phyloP scores from a whole-genome alignment of 78 protist genomes.

The Isochrysis galbana region DNA sequence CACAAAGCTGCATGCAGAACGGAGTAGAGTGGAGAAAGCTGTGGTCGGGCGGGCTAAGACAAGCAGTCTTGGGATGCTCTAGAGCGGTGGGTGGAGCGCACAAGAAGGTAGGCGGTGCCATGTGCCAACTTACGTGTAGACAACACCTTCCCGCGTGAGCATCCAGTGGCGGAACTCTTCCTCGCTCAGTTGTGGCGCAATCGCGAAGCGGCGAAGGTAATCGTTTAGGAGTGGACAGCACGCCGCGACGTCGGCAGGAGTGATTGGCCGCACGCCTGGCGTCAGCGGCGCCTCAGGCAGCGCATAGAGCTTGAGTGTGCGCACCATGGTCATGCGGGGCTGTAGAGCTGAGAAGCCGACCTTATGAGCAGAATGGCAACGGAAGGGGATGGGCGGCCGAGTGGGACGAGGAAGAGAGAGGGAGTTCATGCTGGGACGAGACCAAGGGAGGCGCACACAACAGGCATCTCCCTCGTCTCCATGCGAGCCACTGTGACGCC shows the following conservation, averaged over 20 bases:
- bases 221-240: background rate
- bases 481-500: constrained; percentile 13
- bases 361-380: no score
- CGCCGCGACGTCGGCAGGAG: background rate
- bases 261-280: background rate
- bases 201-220: background rate
- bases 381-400: no score
- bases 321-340: constrained; percentile 69
- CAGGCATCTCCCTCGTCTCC: no score
- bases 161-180: constrained; percentile 81
- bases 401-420: no score
- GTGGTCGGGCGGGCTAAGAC: no score
- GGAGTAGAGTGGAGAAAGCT: no score
- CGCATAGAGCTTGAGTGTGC: constrained; percentile 57
- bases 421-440: no score
- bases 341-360: constrained; percentile 74
- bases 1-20: no score
- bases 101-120: no score
- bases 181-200: constrained; percentile 43
- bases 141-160: constrained; percentile 54
- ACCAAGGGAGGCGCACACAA: no score
- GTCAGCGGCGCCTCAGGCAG: constrained; percentile 11
- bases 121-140: constrained; percentile 88
- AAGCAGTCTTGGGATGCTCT: no score
- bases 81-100: no score